These are phyloP conservation scores for Pythium brassicae DNA, from an alignment of 352 stramenopile species.

Conservation along the genomic window DNA sequence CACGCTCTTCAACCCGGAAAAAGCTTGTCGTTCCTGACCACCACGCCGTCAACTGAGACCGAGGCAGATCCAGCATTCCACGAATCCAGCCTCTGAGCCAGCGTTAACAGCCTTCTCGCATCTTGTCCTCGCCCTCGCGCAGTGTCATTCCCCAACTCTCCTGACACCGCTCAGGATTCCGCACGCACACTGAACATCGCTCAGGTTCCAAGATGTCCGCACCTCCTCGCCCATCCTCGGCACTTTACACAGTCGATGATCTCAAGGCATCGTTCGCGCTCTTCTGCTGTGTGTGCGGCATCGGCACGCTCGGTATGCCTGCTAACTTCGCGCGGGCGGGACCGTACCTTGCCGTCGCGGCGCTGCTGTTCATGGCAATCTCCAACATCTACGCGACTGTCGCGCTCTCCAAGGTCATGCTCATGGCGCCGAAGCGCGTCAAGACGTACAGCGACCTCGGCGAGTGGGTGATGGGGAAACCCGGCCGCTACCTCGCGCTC, in stretches of 20 bases:
- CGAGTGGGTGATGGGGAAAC: conserved; percentile 38
- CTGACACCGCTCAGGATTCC: not conserved
- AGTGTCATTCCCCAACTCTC: conserved; percentile 7
- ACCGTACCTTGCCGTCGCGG: conserved; percentile 30
- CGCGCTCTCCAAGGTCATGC: conserved; percentile 38
- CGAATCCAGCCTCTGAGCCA: too few relatives aligned
- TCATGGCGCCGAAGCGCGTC: conserved; percentile 32
- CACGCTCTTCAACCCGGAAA: not conserved
- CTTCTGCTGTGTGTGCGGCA: conserved; percentile 54
- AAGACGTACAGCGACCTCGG: conserved; percentile 50
- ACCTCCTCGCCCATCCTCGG: conserved; percentile 12
- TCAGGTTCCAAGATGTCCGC: conserved; percentile 2
- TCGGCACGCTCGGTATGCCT: conserved; percentile 55
- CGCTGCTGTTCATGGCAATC: conserved; percentile 46
- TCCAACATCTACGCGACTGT: conserved; percentile 53
- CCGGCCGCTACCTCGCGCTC: conserved; percentile 32
- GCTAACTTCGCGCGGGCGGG: conserved; percentile 50
- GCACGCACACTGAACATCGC: not conserved
- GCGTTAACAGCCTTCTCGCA: too few relatives aligned
- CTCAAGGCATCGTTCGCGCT: conserved; percentile 40
- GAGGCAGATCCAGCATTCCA: not conserved
- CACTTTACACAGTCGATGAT: conserved; percentile 36
- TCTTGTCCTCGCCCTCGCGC: not conserved
- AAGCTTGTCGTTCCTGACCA: not conserved
- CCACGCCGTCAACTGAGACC: too few relatives aligned